Conservation (phyloP, 1,139 yeast genomes). For the Candida glucosophila region DNA sequence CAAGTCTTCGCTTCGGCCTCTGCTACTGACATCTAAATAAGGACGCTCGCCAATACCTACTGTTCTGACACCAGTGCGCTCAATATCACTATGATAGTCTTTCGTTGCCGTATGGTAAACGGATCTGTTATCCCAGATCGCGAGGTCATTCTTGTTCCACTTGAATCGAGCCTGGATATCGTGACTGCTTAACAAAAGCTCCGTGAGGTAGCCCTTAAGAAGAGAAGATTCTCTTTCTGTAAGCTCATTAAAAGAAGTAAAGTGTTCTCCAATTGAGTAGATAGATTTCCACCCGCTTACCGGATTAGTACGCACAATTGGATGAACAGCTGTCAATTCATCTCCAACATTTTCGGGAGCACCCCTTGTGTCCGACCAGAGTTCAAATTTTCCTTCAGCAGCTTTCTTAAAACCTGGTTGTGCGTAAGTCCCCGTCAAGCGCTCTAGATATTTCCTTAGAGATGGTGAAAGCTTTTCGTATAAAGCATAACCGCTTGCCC, state of each 20-base stretch:
- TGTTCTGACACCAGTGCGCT: constrained; percentile 6
- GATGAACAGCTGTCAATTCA: constrained; percentile 11
- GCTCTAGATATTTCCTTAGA: constrained; percentile 3
- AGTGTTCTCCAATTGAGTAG: constrained; percentile 10
- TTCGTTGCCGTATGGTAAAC: constrained; percentile 36
- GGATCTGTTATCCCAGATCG: constrained; percentile 44
- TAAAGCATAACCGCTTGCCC: constrained; percentile 5
- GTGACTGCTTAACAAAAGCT: constrained; percentile 15
- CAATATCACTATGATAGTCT: constrained; percentile 18
- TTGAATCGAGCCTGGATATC: constrained; percentile 38
- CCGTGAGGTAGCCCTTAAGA: constrained; percentile 17
- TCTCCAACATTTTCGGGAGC: constrained; percentile 5
- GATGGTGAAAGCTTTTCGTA: constrained; percentile 4
- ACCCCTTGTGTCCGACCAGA: constrained; percentile 3
- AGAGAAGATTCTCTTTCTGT: constrained; percentile 13
- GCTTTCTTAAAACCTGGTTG: constrained; percentile 4
- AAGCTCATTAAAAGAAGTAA: constrained; percentile 12
- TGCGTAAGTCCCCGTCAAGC: constrained; percentile 2
- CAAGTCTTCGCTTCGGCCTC: constrained; percentile 4
- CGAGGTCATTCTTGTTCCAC: constrained; percentile 39
- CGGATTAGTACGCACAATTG: constrained; percentile 20
- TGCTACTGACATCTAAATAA: constrained; percentile 4
- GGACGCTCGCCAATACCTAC: constrained; percentile 7
- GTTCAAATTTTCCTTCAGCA: constrained; percentile 4
- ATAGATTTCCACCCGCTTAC: constrained; percentile 22